These are phyloP conservation scores for Cardamine occulta DNA, from an alignment of 345 rosid genomes.

Conservation along the genomic window DNA sequence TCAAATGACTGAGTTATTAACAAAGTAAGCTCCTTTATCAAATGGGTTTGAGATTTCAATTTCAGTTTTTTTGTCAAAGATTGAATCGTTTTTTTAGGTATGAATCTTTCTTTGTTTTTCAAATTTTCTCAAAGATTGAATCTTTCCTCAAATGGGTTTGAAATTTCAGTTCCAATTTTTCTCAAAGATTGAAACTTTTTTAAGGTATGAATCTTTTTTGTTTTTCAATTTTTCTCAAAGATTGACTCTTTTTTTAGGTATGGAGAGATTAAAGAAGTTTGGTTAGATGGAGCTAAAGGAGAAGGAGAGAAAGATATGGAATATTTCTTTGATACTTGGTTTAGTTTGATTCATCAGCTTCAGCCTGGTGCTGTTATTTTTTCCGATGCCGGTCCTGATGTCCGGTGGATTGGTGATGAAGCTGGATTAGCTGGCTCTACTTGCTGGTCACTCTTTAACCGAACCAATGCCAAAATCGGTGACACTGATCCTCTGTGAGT, in stretches of 20 bases:
- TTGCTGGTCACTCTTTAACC: constrained; percentile 87
- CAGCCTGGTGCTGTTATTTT: constrained; percentile 80
- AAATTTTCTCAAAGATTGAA: neutral
- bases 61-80: neutral
- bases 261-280: constrained; percentile 83
- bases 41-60: neutral
- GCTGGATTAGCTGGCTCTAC: constrained; percentile 66
- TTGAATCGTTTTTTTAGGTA: constrained; percentile 54
- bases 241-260: constrained; percentile 50
- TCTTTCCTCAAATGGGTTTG: neutral
- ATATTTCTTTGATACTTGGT: constrained; percentile 78
- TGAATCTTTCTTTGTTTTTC: too few species aligned
- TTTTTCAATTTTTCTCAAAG: neutral
- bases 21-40: constrained; percentile 54
- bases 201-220: constrained; percentile 59
- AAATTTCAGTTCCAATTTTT: too few species aligned
- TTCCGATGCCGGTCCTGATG: constrained; percentile 86
- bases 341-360: constrained; percentile 73
- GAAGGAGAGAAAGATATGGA: constrained; percentile 79
- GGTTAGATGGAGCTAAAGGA: constrained; percentile 85
- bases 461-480: constrained; percentile 63
- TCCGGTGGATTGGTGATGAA: constrained; percentile 87
- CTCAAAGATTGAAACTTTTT: neutral
- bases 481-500: constrained; percentile 66
- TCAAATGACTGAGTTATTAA: constrained; percentile 86